phyloP scores from a whole-genome alignment of 2,329 filamentous ascomycete genomes.

The Penicillium hesseltinei region DNA sequence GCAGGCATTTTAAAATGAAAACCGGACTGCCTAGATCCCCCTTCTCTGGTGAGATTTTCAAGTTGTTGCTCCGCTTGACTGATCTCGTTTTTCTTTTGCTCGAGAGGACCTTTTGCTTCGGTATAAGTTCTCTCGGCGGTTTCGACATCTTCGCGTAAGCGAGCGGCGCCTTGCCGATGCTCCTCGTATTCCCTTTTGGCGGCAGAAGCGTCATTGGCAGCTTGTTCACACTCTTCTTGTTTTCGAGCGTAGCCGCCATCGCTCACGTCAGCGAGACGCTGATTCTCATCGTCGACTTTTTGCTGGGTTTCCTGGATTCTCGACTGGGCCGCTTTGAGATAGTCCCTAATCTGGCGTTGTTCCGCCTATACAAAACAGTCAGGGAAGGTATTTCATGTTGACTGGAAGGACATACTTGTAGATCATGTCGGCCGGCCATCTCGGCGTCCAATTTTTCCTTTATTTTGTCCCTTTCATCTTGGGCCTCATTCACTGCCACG shows the following conservation, averaged over 20 bases:
- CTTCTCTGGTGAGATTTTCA: constrained; percentile 54
- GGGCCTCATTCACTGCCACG: constrained; percentile 43
- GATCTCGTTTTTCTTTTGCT: constrained; percentile 56
- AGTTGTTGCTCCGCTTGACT: constrained; percentile 53
- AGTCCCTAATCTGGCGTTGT: constrained; percentile 63
- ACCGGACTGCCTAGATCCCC: constrained; percentile 60
- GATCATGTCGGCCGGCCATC: constrained; percentile 53
- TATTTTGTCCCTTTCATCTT: constrained; percentile 48
- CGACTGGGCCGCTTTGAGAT: constrained; percentile 54
- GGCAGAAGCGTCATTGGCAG: constrained; percentile 51
- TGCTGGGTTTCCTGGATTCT: constrained; percentile 43
- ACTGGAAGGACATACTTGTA: constrained; percentile 43
- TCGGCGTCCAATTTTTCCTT: constrained; percentile 55
- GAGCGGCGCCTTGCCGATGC: constrained; percentile 38
- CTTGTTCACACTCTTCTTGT: constrained; percentile 58
- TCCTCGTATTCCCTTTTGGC: constrained; percentile 45
- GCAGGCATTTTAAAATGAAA: constrained; percentile 63
- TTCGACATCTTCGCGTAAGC: constrained; percentile 37
- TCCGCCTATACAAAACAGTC: constrained; percentile 48
- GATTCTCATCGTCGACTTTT: constrained; percentile 49
- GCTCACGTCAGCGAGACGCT: constrained; percentile 64
- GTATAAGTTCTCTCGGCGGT: constrained; percentile 35
- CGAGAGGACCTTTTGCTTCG: constrained; percentile 24
- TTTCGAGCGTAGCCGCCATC: constrained; percentile 68
- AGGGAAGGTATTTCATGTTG: background rate